Conservation (phyloP, 345 rosid genomes). For the Zanthoxylum bungeanum region DNA sequence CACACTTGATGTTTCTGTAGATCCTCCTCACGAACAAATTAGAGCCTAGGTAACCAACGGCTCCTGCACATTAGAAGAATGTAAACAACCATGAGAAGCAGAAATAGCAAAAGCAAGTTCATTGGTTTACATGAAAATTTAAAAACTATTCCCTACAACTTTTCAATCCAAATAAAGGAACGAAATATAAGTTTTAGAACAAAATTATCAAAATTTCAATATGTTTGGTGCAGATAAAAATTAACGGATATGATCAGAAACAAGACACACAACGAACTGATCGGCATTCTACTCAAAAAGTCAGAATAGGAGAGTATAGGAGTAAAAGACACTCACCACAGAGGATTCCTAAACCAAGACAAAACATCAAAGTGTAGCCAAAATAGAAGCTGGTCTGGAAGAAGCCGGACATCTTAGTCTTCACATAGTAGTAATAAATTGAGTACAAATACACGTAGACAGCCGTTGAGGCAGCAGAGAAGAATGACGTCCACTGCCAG, state of each 20-base stretch:
- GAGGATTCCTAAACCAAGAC: conserved; percentile 90
- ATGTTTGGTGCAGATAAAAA: neutral
- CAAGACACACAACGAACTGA: neutral
- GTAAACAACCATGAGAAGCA: neutral
- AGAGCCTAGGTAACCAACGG: conserved; percentile 90
- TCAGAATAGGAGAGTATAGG: neutral
- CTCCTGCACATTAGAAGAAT: conserved; percentile 48
- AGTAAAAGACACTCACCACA: conserved; percentile 53
- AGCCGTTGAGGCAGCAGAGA: conserved; percentile 94
- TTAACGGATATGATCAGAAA: neutral
- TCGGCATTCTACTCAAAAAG: neutral
- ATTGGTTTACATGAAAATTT: neutral
- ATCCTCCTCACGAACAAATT: conserved; percentile 92
- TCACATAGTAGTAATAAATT: conserved; percentile 81
- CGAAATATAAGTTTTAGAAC: no score
- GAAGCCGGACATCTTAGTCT: conserved; percentile 96
- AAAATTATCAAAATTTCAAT: neutral
- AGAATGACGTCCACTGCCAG: conserved; percentile 98
- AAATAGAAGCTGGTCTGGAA: conserved; percentile 97
- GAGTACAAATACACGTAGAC: conserved; percentile 88
- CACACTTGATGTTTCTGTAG: conserved; percentile 97
- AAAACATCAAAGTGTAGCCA: conserved; percentile 95
- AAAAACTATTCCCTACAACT: neutral
- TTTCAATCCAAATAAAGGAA: neutral
- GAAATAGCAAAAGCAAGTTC: no score